Evolutionary conservation across 768 basidiomycete genomes (phyloP), one percentile per base, ranked within the genome.

Genomic region (Infundibulicybe gibba): DNA sequence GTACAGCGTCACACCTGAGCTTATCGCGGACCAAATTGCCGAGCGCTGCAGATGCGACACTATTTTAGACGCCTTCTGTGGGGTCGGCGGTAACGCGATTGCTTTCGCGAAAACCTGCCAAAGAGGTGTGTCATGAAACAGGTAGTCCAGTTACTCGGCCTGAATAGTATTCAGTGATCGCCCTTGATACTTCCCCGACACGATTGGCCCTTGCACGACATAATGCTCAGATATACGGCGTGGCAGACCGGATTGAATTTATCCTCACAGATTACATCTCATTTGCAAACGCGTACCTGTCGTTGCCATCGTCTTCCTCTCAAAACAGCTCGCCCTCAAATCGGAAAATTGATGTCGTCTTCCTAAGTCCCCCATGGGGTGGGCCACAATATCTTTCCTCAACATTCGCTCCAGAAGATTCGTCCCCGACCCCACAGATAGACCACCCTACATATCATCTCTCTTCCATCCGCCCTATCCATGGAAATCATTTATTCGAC

Each of bases 91-190:
- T 13, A 99, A 99, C 58, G 82, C 95, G 1, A 98, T 99, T 48
- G 92, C 94, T 3, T 97, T 99, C 65, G 97, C 97, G 2, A 81
- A 87, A 62, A 97, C 94, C 2, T 99, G 97, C 68, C 89, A 95
- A 61, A 70, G 89, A 65, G 95, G 95, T 97, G 57, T 49, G 85
- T 64, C 10, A 16, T 19, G 33, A 11, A 17, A 31, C 21, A 32
- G 37, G 6, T 38, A 19, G 3, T 35, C 19, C 38, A 45, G 13
- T 19, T 5, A 21, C 20, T 5, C 4, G 30, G 13, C 33, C 30
- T 32, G 13, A 21, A 33, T 4, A 42, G 17, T 41, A 25, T 25
- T 2, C 55, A 98, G 97, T 99, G 19, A 94, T 99, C 44, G 94
- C 97, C 0, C 70, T 99, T 46, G 97, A 99, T 59, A 86, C 78